Evolutionary conservation across 805 yeast species (phyloP).

Genomic region (Ogataea philodendri): DNA sequence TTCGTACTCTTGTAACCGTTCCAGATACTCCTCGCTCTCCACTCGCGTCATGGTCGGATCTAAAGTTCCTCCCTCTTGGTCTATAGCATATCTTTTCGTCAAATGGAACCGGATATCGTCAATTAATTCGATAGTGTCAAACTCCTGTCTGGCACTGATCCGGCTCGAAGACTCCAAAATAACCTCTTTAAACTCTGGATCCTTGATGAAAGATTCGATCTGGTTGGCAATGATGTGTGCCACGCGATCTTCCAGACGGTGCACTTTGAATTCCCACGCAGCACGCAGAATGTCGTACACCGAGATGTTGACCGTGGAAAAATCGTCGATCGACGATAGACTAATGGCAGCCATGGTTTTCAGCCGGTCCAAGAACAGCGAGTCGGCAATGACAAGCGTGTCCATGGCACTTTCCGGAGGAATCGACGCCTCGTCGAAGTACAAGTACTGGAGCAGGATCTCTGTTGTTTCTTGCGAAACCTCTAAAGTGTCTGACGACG

Average conservation of each 20-base stretch:
- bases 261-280: slow-evolving; percentile 67
- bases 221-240: slow-evolving; percentile 58
- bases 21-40: slow-evolving; percentile 18
- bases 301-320: slow-evolving; percentile 31
- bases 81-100: slow-evolving; percentile 36
- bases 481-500: slow-evolving; percentile 14
- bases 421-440: slow-evolving; percentile 57
- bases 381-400: slow-evolving; percentile 57
- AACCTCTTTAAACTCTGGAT: slow-evolving; percentile 38
- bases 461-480: slow-evolving; percentile 31
- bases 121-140: slow-evolving; percentile 75
- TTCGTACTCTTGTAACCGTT: slow-evolving; percentile 30
- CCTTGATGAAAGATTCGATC: slow-evolving; percentile 37
- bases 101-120: slow-evolving; percentile 75
- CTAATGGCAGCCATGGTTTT: slow-evolving; percentile 61
- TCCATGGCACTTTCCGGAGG: slow-evolving; percentile 53
- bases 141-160: slow-evolving; percentile 61
- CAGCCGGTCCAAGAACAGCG: slow-evolving; percentile 56
- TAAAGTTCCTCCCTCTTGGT: slow-evolving; percentile 23
- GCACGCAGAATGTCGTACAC: slow-evolving; percentile 58
- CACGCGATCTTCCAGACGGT: slow-evolving; percentile 60
- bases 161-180: slow-evolving; percentile 42
- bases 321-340: slow-evolving; percentile 34
- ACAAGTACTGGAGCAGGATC: slow-evolving; percentile 51
- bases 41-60: slow-evolving; percentile 16